These are phyloP conservation scores for Arabis alpina DNA, from an alignment of 345 rosid genomes.

Conservation along the genomic window DNA sequence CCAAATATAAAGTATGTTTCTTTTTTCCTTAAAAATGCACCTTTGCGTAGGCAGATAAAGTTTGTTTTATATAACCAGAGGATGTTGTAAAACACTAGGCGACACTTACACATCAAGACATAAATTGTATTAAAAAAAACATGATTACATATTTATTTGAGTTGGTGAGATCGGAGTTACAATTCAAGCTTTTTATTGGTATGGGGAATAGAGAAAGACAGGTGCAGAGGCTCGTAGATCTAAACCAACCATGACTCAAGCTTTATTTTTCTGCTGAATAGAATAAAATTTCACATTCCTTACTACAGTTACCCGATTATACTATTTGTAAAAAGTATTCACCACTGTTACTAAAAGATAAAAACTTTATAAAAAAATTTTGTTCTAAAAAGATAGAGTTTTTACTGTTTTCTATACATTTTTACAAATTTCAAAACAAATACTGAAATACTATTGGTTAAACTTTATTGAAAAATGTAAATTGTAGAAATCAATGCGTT, in stretches of 20 bases:
- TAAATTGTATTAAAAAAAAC: conserved; percentile 1
- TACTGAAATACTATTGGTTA: no score
- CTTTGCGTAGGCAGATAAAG: neutral
- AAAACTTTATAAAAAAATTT: no score
- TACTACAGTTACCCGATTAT: neutral
- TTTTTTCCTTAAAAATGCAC: neutral
- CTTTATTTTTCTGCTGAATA: neutral
- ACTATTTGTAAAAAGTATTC: neutral
- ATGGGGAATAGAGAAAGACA: conserved; percentile 34
- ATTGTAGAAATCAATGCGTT: no score
- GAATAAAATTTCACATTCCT: conserved; percentile 3
- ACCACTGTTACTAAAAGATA: no score
- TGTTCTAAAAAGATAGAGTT: no score
- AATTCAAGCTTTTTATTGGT: conserved; percentile 28
- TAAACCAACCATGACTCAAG: conserved; percentile 38
- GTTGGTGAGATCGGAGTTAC: conserved; percentile 33
- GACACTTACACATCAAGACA: conserved; percentile 41
- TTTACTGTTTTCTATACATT: no score
- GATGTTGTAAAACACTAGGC: conserved; percentile 19
- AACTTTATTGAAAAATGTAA: no score
- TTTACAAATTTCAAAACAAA: no score
- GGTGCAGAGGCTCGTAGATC: conserved; percentile 27
- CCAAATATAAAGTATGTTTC: no score
- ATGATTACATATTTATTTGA: conserved; percentile 31
- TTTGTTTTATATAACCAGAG: neutral